A percentile compares a stretch with the other conserved stretches of the same genome.
Conservation (phyloP, 2,329 filamentous ascomycete genomes). For the Pyrenophora graminea region DNA sequence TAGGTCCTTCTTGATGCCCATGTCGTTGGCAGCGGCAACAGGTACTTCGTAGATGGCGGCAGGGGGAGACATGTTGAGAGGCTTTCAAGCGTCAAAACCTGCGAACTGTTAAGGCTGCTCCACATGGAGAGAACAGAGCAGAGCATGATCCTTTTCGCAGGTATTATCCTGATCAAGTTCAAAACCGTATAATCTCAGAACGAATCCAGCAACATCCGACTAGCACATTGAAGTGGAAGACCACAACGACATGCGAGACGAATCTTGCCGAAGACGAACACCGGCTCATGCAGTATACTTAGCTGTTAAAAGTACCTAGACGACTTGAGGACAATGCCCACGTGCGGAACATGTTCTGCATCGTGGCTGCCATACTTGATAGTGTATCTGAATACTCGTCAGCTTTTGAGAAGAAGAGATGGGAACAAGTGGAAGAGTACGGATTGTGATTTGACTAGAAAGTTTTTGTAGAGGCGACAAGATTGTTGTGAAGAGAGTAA, state of each 20-base stretch:
- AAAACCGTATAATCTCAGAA: slow-evolving; percentile 88
- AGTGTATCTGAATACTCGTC: slow-evolving; percentile 24
- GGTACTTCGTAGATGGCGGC: slow-evolving; percentile 63
- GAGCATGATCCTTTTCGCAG: slow-evolving; percentile 99
- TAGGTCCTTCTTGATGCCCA: slow-evolving; percentile 46
- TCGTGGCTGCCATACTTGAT: slow-evolving; percentile 39
- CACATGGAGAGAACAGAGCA: slow-evolving; percentile 49
- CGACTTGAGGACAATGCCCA: slow-evolving; percentile 41
- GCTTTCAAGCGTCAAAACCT: slow-evolving; percentile 40
- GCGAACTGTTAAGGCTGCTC: slow-evolving; percentile 37
- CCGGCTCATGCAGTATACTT: slow-evolving; percentile 51
- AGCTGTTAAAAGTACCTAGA: slow-evolving; percentile 46
- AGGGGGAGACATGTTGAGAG: slow-evolving; percentile 71
- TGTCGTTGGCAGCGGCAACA: slow-evolving; percentile 20
- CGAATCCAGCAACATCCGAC: slow-evolving; percentile 39
- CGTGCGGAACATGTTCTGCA: slow-evolving; percentile 38
- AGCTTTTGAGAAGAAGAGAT: slow-evolving; percentile 19
- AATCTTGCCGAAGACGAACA: slow-evolving; percentile 40
- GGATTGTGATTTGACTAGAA: slow-evolving; percentile 12
- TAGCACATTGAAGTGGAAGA: neutral
- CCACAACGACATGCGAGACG: slow-evolving; percentile 4
- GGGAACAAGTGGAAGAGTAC: slow-evolving; percentile 22
- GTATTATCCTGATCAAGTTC: slow-evolving; percentile 99
- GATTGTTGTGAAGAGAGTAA: neutral
- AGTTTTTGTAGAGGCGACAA: neutral